Evolutionary conservation across 768 basidiomycete species (phyloP).

Genomic region (Steccherinum ochraceum): DNA sequence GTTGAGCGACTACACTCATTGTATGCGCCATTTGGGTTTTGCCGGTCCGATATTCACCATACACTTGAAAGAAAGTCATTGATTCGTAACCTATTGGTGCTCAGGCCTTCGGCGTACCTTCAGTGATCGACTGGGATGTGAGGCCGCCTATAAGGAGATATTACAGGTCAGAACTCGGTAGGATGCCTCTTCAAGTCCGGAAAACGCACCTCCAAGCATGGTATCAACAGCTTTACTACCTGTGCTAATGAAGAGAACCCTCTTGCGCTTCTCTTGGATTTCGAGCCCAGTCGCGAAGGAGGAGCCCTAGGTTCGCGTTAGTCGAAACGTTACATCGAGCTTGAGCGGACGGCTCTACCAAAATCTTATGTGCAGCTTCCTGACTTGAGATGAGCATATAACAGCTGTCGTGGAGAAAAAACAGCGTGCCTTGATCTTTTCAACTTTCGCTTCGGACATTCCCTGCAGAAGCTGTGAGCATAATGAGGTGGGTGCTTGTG

Average conservation of each 20-base stretch:
- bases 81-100: slow-evolving; percentile 1
- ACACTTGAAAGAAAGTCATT: too few species aligned
- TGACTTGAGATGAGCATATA: slow-evolving; percentile 22
- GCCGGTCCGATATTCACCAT: slow-evolving; percentile 93
- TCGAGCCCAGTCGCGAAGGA: slow-evolving; percentile 91
- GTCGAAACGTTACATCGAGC: background rate
- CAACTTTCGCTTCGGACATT: slow-evolving; percentile 95
- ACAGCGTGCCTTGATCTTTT: slow-evolving; percentile 78
- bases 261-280: slow-evolving; percentile 79
- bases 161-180: background rate
- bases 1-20: slow-evolving; percentile 84
- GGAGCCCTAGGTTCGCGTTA: slow-evolving; percentile 53
- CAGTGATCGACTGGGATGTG: slow-evolving; percentile 90
- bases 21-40: slow-evolving; percentile 97
- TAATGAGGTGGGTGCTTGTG: background rate
- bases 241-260: slow-evolving; percentile 80
- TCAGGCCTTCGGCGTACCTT: slow-evolving; percentile 49
- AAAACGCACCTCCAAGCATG: slow-evolving; percentile 70
- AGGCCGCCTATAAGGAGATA: slow-evolving; percentile 58
- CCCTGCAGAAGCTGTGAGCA: slow-evolving; percentile 50
- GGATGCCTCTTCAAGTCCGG: background rate
- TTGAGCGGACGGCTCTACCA: slow-evolving; percentile 36
- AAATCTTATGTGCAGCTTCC: slow-evolving; percentile 88
- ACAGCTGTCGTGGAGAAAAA: background rate
- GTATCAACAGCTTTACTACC: slow-evolving; percentile 89